Evolutionary conservation across 768 basidiomycete genomes (phyloP).

Genomic region (Boletus rubroflammeus): DNA sequence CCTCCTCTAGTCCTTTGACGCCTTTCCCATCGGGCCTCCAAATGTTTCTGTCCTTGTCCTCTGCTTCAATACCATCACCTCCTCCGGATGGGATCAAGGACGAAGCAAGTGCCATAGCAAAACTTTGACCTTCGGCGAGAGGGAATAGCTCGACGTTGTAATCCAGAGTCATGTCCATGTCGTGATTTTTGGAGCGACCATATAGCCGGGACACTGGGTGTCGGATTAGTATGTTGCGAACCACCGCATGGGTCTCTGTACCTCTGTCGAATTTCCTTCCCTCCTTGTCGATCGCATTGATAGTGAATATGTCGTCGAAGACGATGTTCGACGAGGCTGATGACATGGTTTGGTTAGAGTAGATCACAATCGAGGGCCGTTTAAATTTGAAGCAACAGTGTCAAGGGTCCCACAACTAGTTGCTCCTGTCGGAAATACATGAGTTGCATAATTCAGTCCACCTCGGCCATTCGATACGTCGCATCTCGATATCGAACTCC

Average conservation of each 20-base stretch:
- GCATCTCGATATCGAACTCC: background rate
- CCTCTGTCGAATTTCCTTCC: constrained; percentile 99
- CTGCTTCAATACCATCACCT: constrained; percentile 50
- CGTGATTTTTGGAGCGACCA: constrained; percentile 85
- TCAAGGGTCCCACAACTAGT: no score
- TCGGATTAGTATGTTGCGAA: constrained; percentile 4
- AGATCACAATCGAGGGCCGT: background rate
- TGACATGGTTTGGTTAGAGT: constrained; percentile 40
- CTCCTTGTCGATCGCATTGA: constrained; percentile 80
- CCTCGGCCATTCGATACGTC: background rate
- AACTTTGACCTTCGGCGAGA: constrained; percentile 59
- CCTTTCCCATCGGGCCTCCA: constrained; percentile 88
- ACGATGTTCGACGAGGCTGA: constrained; percentile 68
- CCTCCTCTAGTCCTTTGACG: constrained; percentile 79
- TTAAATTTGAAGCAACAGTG: background rate
- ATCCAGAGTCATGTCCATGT: constrained; percentile 91
- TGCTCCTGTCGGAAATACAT: background rate
- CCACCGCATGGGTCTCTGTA: constrained; percentile 27
- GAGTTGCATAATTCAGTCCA: background rate
- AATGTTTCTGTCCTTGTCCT: constrained; percentile 72
- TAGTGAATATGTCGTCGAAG: constrained; percentile 92
- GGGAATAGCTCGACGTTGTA: constrained; percentile 92
- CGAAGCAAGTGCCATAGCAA: constrained; percentile 84
- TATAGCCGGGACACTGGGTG: constrained; percentile 87
- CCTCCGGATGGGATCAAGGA: constrained; percentile 60